Evolutionary conservation across 176 grass and related monocot genomes (phyloP).

Genomic region (Alloteropsis semialata): DNA sequence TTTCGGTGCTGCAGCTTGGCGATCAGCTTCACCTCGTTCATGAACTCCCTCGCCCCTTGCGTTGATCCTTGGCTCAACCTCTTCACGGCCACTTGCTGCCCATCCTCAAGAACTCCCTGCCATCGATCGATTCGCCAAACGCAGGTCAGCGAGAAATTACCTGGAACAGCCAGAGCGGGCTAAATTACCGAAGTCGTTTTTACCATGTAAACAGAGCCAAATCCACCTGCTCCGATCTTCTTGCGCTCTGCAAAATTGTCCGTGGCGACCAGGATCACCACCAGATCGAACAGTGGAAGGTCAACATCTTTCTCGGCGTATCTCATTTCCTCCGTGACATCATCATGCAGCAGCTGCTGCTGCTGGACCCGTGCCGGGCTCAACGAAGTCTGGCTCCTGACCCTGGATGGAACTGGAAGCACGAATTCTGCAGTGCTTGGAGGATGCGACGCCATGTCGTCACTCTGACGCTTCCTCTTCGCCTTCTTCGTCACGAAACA

Average conservation of each 20-base stretch:
- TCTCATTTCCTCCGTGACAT: neutral
- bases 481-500: slow-evolving; percentile 10
- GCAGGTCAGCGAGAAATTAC: neutral
- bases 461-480: neutral
- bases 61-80: slow-evolving; percentile 31
- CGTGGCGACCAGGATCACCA: slow-evolving; percentile 15
- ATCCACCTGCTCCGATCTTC: slow-evolving; percentile 53
- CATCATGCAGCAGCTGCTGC: neutral
- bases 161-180: neutral
- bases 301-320: slow-evolving; percentile 19
- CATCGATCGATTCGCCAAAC: neutral
- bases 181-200: neutral
- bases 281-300: slow-evolving; percentile 35
- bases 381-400: neutral
- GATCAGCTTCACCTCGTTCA: slow-evolving; percentile 49
- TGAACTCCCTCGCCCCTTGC: slow-evolving; percentile 48
- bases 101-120: slow-evolving; percentile 52
- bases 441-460: neutral
- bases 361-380: neutral
- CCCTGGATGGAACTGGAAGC: neutral
- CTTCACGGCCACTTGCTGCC: slow-evolving; percentile 50
- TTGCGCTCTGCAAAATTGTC: slow-evolving; percentile 27
- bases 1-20: slow-evolving; percentile 49
- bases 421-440: neutral
- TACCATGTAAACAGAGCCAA: slow-evolving; percentile 63